Evolutionary conservation across 2,329 filamentous ascomycete genomes (phyloP).

Genomic region (Intubia oerlemansii): DNA sequence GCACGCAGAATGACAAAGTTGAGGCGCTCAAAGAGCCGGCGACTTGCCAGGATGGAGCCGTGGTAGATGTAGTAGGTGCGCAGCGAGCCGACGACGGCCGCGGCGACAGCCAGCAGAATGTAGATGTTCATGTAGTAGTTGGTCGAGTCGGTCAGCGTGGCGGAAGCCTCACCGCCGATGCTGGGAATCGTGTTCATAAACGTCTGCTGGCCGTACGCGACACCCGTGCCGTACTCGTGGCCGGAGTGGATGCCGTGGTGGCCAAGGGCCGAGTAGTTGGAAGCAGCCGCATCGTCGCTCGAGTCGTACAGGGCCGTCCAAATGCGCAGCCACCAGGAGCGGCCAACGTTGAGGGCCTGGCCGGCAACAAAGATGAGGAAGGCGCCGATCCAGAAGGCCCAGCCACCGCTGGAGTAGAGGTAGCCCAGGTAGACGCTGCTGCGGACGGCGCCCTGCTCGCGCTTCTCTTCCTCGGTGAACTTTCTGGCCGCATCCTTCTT

Average conservation of each 20-base stretch:
- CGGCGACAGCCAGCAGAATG: conserved; percentile 32
- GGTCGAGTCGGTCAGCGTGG: conserved; percentile 15
- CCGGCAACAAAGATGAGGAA: conserved; percentile 30
- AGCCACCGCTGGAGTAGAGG: conserved; percentile 42
- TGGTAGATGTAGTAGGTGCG: conserved; percentile 42
- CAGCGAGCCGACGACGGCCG: conserved; percentile 36
- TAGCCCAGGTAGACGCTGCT: conserved; percentile 46
- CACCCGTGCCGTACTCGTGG: conserved; percentile 17
- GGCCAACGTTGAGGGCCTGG: conserved; percentile 31
- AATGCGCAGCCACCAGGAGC: conserved; percentile 41
- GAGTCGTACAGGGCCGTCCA: conserved; percentile 30
- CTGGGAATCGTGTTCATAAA: conserved; percentile 15
- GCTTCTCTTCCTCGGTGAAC: conserved; percentile 57
- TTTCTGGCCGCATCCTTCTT: conserved; percentile 28
- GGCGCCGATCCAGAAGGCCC: conserved; percentile 34
- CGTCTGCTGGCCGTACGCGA: conserved; percentile 19
- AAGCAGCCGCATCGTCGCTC: conserved; percentile 3
- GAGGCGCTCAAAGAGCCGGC: conserved; percentile 43
- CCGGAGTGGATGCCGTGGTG: conserved; percentile 1
- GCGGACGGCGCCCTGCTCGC: conserved; percentile 49
- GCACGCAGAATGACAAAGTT: conserved; percentile 47
- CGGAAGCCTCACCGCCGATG: no score
- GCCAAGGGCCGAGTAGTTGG: conserved; percentile 2
- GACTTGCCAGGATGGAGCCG: conserved; percentile 48
- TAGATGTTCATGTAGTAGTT: conserved; percentile 50